A percentile compares a stretch with the other conserved stretches of the same genome.
Conservation (phyloP, 148 eudicot species). For the Vaccinium vitisidaea region DNA sequence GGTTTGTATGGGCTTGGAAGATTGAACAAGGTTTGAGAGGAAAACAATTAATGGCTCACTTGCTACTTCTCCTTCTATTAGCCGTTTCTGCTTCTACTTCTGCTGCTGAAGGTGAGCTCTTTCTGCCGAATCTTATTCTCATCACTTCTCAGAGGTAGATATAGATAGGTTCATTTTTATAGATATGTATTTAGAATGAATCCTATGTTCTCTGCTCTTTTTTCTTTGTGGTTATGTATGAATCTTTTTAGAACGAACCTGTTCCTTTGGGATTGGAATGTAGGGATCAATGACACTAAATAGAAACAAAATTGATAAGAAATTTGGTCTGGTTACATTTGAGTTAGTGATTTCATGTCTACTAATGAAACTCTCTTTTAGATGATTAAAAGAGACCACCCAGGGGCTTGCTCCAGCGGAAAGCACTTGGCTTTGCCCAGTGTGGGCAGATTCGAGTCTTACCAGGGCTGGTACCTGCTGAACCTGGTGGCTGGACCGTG, state of each 20-base stretch:
- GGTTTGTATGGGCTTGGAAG: not conserved
- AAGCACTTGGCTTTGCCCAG: no score
- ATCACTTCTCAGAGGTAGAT: not conserved
- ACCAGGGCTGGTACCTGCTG: no score
- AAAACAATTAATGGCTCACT: slow-evolving; percentile 24
- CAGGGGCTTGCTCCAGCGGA: no score
- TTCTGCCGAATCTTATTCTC: not conserved
- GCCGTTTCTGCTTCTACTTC: slow-evolving; percentile 27
- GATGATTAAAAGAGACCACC: not conserved
- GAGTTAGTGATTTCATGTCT: not conserved
- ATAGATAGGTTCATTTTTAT: not conserved
- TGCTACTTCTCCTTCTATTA: slow-evolving; percentile 22
- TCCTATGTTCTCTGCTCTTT: not conserved
- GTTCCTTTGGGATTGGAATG: not conserved
- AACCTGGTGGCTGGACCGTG: no score
- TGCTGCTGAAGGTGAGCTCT: slow-evolving; percentile 35
- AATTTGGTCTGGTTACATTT: not conserved
- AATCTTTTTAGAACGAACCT: not conserved
- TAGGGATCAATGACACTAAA: not conserved
- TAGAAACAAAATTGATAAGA: no score
- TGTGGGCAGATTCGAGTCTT: no score
- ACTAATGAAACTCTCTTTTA: not conserved
- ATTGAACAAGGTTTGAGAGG: slow-evolving; percentile 19
- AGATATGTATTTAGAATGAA: not conserved
- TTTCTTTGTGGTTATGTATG: not conserved